phyloP scores from a whole-genome alignment of 306 rosid species.

The Vigna nakashimae region DNA sequence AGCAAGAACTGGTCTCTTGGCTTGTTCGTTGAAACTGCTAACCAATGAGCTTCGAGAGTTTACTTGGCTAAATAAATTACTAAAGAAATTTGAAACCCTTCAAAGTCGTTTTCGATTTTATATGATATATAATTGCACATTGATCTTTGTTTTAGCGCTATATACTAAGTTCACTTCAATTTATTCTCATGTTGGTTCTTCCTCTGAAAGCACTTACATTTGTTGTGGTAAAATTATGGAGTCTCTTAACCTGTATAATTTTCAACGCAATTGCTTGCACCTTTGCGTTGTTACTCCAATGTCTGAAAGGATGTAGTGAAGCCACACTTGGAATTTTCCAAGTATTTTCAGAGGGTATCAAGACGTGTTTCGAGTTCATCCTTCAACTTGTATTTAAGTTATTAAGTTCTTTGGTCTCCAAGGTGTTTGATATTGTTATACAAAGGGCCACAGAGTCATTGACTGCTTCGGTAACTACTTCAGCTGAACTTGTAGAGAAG shows the following conservation, averaged over 20 bases:
- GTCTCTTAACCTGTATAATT: slow-evolving; percentile 50
- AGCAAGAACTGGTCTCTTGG: slow-evolving; percentile 32
- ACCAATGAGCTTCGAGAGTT: slow-evolving; percentile 45
- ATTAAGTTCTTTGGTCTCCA: slow-evolving; percentile 23
- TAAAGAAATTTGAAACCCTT: slow-evolving; percentile 44
- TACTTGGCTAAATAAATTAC: slow-evolving; percentile 24
- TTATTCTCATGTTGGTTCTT: slow-evolving; percentile 50
- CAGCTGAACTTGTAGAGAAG: slow-evolving; percentile 49
- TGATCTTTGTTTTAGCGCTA: slow-evolving; percentile 1
- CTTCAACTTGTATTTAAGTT: slow-evolving; percentile 36
- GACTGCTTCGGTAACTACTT: neutral
- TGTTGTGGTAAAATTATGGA: slow-evolving; percentile 39
- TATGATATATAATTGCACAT: neutral
- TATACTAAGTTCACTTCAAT: neutral
- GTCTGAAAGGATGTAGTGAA: slow-evolving; percentile 48
- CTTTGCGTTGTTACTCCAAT: slow-evolving; percentile 50
- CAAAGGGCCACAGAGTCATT: slow-evolving; percentile 47
- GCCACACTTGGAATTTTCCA: slow-evolving; percentile 43
- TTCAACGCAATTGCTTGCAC: slow-evolving; percentile 52
- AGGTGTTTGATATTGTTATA: slow-evolving; percentile 50
- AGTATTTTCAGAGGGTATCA: slow-evolving; percentile 47
- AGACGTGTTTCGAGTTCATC: slow-evolving; percentile 45
- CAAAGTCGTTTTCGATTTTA: slow-evolving; percentile 25
- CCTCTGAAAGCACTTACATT: slow-evolving; percentile 53
- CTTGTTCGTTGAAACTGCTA: slow-evolving; percentile 42